Evolutionary conservation across 2,329 filamentous ascomycete genomes (phyloP).

Genomic region (Elsinoe batatas): DNA sequence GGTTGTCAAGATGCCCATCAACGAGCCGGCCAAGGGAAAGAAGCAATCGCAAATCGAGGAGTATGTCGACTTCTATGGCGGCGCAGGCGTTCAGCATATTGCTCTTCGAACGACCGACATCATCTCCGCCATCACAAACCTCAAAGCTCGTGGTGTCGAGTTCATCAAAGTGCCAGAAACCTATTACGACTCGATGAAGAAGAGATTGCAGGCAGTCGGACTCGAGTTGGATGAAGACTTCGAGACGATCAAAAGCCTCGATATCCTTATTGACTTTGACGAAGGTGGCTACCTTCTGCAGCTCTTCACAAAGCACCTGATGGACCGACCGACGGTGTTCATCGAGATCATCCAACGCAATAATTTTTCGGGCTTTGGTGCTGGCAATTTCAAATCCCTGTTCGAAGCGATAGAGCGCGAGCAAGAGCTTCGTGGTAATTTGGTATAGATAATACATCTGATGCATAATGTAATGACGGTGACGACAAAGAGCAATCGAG

Average conservation of each 20-base stretch:
- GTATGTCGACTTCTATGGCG: conserved; percentile 74
- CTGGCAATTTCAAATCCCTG: conserved; percentile 88
- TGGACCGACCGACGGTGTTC: conserved; percentile 92
- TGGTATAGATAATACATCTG: conserved; percentile 36
- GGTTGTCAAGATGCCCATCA: conserved; percentile 95
- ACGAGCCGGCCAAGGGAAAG: conserved; percentile 84
- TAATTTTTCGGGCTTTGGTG: conserved; percentile 84
- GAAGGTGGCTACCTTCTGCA: conserved; percentile 75
- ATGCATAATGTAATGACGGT: conserved; percentile 5
- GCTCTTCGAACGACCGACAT: conserved; percentile 77
- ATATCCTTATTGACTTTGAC: conserved; percentile 92
- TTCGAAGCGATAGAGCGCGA: conserved; percentile 95
- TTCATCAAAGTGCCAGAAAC: conserved; percentile 84
- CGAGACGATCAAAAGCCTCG: conserved; percentile 62
- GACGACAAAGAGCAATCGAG: background rate
- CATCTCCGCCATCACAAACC: conserved; percentile 61
- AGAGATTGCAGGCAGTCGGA: conserved; percentile 55
- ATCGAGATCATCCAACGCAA: conserved; percentile 93
- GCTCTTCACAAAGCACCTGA: conserved; percentile 59
- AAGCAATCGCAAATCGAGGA: conserved; percentile 93
- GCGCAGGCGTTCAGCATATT: conserved; percentile 87
- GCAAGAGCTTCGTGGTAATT: conserved; percentile 74
- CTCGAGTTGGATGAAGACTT: conserved; percentile 65
- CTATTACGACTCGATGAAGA: conserved; percentile 71
- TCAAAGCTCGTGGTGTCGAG: conserved; percentile 80